Conservation (phyloP, 345 rosid genomes). For the Arabis hirsuta region DNA sequence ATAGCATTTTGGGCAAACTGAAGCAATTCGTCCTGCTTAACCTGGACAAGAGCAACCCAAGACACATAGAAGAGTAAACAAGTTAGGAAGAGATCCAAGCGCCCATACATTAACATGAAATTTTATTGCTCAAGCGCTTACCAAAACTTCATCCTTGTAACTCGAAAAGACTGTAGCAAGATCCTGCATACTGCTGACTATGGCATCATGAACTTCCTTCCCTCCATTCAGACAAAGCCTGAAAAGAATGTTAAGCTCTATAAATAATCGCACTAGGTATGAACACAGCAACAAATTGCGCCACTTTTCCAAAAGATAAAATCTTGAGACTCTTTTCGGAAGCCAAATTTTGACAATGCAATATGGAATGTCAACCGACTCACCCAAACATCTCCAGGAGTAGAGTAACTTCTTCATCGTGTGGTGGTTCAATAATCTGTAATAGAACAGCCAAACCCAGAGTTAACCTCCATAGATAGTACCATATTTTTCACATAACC, state of each 20-base stretch:
- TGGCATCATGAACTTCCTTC: slow-evolving; percentile 93
- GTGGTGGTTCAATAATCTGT: slow-evolving; percentile 98
- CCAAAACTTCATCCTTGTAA: slow-evolving; percentile 97
- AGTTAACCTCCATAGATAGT: slow-evolving; percentile 18
- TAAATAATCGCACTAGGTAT: slow-evolving; percentile 2
- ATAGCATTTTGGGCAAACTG: slow-evolving; percentile 90
- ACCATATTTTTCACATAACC: slow-evolving; percentile 17
- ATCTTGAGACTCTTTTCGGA: neutral
- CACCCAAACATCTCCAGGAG: slow-evolving; percentile 87
- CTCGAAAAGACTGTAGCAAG: slow-evolving; percentile 75
- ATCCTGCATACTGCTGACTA: slow-evolving; percentile 93
- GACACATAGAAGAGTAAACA: slow-evolving; percentile 3
- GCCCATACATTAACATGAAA: neutral
- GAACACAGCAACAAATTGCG: slow-evolving; percentile 30
- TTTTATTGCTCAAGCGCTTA: slow-evolving; percentile 45
- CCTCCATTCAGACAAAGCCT: slow-evolving; percentile 93
- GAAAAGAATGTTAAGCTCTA: slow-evolving; percentile 34
- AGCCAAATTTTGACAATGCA: slow-evolving; percentile 9
- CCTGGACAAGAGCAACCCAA: slow-evolving; percentile 51
- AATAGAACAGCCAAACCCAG: slow-evolving; percentile 21
- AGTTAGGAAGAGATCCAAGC: slow-evolving; percentile 34
- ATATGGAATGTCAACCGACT: slow-evolving; percentile 41
- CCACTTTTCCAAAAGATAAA: neutral
- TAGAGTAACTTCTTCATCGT: slow-evolving; percentile 84
- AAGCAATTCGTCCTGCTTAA: slow-evolving; percentile 94